Percentiles rank a stretch among this genome's conserved stretches.
Evolutionary conservation across 2,329 filamentous ascomycete genomes (phyloP).

Genomic region (Pseudocercospora ulei): DNA sequence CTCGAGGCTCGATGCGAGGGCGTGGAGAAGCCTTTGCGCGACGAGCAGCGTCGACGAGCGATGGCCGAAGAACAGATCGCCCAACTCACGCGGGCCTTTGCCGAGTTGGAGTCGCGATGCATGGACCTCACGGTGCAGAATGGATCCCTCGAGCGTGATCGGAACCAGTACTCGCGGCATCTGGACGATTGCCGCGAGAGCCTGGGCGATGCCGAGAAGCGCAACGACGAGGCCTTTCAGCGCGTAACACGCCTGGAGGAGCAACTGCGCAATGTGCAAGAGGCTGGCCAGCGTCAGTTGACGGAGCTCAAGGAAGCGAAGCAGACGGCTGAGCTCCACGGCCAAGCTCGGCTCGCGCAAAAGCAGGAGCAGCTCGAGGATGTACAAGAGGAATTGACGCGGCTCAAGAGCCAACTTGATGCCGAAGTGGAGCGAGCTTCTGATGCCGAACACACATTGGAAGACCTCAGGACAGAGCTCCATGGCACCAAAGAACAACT

Average conservation of each 20-base stretch:
- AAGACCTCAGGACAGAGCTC: conserved; percentile 13
- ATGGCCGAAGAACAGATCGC: conserved; percentile 34
- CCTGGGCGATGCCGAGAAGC: conserved; percentile 35
- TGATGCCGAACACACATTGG: conserved; percentile 11
- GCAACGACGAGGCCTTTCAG: background rate
- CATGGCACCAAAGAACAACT: conserved; percentile 12
- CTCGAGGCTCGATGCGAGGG: conserved; percentile 49
- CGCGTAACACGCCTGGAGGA: conserved; percentile 36
- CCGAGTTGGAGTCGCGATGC: conserved; percentile 35
- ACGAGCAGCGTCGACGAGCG: conserved; percentile 36
- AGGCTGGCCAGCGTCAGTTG: conserved; percentile 32
- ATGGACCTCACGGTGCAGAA: conserved; percentile 34
- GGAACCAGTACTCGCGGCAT: conserved; percentile 34
- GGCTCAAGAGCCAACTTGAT: conserved; percentile 14
- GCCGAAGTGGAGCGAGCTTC: conserved; percentile 12
- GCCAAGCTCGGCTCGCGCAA: conserved; percentile 37
- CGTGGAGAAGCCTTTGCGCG: conserved; percentile 46
- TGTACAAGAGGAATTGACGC: conserved; percentile 33
- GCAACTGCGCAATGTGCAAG: conserved; percentile 24
- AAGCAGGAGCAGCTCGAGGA: conserved; percentile 42
- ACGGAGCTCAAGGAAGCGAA: conserved; percentile 36
- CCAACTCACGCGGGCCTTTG: conserved; percentile 33
- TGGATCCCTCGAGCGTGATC: conserved; percentile 37
- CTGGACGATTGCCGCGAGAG: conserved; percentile 37
- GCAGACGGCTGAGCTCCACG: conserved; percentile 40